Evolutionary conservation across 2,329 filamentous ascomycete genomes (phyloP), one percentile per base, ranked within the genome.

Genomic region (Hypoxylon sp.): DNA sequence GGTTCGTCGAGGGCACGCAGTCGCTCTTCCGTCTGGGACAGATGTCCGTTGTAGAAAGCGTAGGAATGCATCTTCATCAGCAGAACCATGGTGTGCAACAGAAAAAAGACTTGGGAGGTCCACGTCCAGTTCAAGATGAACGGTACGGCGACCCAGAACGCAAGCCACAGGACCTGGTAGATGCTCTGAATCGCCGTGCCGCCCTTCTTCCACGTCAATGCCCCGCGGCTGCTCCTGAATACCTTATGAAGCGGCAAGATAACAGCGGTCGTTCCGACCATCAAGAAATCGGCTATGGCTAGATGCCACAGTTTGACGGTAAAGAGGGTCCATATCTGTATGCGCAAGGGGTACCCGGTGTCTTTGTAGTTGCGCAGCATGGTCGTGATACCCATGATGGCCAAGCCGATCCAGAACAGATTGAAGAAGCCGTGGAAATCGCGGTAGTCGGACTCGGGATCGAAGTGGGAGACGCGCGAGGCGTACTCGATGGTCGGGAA

Each of bases 21-120:
- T 10, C 93, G 89, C 74, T 90, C 89, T 76, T 96, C 87, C 0
- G 93, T 96, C 76, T 95, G 92, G 70, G 91, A 92, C 15, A 99
- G 83, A 77, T 99, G 95, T 10, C 95, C 95, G 72, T 97, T 98
- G 81, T 99, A 99, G 78, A 98, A 99, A 22, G 93, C 91, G 74
- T 97, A 99, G 5, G 94, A 97, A 77, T 99, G 95, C 88, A 98
- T 95, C 83, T 99, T 99, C 95, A 99, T 99, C 52, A 97, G 88
- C 19, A 99, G 84, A 6, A 92, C 90, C 79, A 99, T 88, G 44
- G 93, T 90, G 78, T 99, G 95, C 32, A 99, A 83, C 10, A 94
- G 90, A 71, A 99, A 87, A 77, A 96, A 99, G 39, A 99, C 95
- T 75, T 98, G 95, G 2, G 94, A 90, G 0, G 95, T 99, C 95